Evolutionary conservation across 139 green algal species (phyloP), one percentile per base, ranked within the genome.

Genomic region (Pleodorina starrii): DNA sequence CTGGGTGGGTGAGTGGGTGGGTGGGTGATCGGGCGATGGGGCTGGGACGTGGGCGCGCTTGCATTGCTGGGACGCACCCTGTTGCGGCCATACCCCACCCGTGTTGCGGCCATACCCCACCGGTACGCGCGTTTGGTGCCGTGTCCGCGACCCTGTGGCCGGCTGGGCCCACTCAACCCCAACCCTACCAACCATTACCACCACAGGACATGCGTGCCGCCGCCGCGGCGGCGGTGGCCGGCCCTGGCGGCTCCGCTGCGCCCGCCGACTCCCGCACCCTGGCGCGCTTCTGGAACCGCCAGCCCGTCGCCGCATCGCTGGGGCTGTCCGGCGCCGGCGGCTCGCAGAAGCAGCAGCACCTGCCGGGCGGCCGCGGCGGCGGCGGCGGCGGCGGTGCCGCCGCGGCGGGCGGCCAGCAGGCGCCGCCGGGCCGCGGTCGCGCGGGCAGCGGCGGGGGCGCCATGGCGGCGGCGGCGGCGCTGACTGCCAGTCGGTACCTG

Each of bases 401-500:
- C 25, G n/a, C 51, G 16, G 80, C 84, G 44, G 81, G n/a, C n/a
- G n/a, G n/a, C n/a, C 63, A 36, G 72, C 72, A 80, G 43, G 29
- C 40, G 73, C 42, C 17, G 29, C 42, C 12, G 29, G 66, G 35
- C 19, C 81, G 42, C n/a, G 50, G 32, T 48, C 29, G 40, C 17
- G 23, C 38, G 36, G 40, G 46, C 82, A 38, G 43, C 57, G 60
- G 44, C 42, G 40, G 50, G 63, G 66, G 35, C 10, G 72, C 60
- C 16, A 57, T 80, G n/a, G n/a, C 51, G 16, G 80, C 84, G 44
- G 81, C 50, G 0, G 17, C n/a, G 25, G 78, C 78, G 6, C 25
- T 76, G 80, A 40, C 40, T 0, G 40, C 60, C 43, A 78, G 82
- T 42, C 83, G 83, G 32, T 97, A 96, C 89, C 77, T 86, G 25